Conservation (phyloP, 345 rosid species). For the Salix dunnii region DNA sequence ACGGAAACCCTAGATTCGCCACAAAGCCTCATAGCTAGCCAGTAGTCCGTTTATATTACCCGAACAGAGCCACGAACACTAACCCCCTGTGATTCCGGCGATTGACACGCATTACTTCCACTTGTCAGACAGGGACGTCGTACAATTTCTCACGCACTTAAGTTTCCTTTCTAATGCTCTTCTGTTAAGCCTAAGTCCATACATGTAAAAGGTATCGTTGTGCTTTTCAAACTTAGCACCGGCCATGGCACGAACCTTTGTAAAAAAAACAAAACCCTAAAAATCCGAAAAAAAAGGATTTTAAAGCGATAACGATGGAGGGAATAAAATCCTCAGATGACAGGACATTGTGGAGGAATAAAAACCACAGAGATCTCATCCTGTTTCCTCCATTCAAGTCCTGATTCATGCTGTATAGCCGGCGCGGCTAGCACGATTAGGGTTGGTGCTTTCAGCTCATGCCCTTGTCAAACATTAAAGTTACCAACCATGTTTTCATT, state of each 20-base stretch:
- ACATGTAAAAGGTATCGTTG: neutral
- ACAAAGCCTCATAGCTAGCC: no score
- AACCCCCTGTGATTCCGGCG: slow-evolving; percentile 37
- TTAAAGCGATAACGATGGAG: neutral
- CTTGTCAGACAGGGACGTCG: slow-evolving; percentile 18
- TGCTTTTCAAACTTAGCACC: slow-evolving; percentile 15
- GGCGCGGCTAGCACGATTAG: slow-evolving; percentile 10
- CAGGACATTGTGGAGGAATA: neutral
- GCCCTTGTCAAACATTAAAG: neutral
- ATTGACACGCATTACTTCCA: slow-evolving; percentile 17
- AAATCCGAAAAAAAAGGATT: neutral
- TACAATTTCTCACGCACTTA: neutral
- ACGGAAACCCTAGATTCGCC: neutral
- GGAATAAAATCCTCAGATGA: slow-evolving; percentile 25
- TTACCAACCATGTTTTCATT: neutral
- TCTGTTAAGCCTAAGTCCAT: neutral
- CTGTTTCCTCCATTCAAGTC: slow-evolving; percentile 7
- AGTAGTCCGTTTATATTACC: slow-evolving; percentile 15
- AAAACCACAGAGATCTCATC: slow-evolving; percentile 25
- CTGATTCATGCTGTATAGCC: neutral
- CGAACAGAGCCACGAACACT: slow-evolving; percentile 33
- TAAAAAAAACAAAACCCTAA: neutral
- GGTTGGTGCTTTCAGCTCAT: neutral
- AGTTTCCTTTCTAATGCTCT: neutral
- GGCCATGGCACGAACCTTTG: slow-evolving; percentile 41